Conservation (phyloP, 2,329 filamentous ascomycete species). For the Plenodomus lindquistii region DNA sequence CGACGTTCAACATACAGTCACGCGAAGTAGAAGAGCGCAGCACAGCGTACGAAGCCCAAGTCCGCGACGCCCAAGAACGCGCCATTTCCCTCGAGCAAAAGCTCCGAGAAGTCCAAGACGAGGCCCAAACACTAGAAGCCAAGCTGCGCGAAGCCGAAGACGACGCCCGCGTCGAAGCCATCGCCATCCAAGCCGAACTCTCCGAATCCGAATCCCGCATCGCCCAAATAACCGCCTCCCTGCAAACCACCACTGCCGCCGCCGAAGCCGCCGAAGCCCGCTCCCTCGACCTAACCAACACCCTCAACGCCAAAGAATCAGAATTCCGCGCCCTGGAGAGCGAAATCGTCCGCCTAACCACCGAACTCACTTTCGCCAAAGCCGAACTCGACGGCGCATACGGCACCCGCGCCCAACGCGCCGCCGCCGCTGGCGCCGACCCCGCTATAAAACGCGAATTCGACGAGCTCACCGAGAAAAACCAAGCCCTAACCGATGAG, state of each 20-base stretch:
- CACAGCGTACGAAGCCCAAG: constrained; percentile 36
- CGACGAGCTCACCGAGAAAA: constrained; percentile 56
- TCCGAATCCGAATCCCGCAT: constrained; percentile 39
- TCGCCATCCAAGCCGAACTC: constrained; percentile 44
- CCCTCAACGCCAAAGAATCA: constrained; percentile 39
- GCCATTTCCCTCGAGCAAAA: constrained; percentile 39
- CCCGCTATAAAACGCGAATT: constrained; percentile 64
- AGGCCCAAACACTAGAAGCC: constrained; percentile 35
- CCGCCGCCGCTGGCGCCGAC: constrained; percentile 63
- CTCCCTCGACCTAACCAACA: constrained; percentile 30
- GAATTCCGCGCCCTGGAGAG: constrained; percentile 56
- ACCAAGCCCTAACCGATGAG: constrained; percentile 48
- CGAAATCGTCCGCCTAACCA: constrained; percentile 68
- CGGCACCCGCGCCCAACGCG: constrained; percentile 71
- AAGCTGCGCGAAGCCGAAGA: constrained; percentile 39
- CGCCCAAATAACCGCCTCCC: constrained; percentile 27
- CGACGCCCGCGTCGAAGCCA: constrained; percentile 38
- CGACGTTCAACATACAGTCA: constrained; percentile 22
- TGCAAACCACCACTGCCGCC: constrained; percentile 30
- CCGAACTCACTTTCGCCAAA: constrained; percentile 84
- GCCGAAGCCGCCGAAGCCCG: constrained; percentile 41
- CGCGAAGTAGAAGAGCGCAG: constrained; percentile 27
- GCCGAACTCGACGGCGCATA: constrained; percentile 95
- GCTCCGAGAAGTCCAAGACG: constrained; percentile 36
- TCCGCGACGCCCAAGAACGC: constrained; percentile 37